These are phyloP conservation scores for Biscogniauxia marginata DNA, from an alignment of 2,329 filamentous ascomycete species.

Conservation along the genomic window DNA sequence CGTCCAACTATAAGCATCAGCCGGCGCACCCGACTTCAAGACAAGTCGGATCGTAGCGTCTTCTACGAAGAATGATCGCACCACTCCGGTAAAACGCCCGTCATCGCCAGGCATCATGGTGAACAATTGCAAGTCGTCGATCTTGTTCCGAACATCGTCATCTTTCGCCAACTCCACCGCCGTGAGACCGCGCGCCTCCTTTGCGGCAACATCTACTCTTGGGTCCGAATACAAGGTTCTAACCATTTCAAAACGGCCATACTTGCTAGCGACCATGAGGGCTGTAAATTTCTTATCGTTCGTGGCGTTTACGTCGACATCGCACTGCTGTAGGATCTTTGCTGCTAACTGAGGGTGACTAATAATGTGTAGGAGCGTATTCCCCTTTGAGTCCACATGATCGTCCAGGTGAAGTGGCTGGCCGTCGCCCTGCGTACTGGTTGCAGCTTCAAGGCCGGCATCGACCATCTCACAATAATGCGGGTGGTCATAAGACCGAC, in stretches of 20 bases:
- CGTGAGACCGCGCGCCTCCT: constrained; percentile 83
- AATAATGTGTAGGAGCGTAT: constrained; percentile 93
- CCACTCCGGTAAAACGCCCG: constrained; percentile 84
- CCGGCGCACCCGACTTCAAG: constrained; percentile 88
- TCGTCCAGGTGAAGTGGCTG: constrained; percentile 86
- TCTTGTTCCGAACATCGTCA: constrained; percentile 93
- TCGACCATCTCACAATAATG: constrained; percentile 87
- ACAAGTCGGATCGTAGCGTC: constrained; percentile 91
- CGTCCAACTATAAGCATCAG: constrained; percentile 78
- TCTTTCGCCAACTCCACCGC: constrained; percentile 97
- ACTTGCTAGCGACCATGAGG: constrained; percentile 98
- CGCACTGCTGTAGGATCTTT: constrained; percentile 76
- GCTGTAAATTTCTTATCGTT: constrained; percentile 96
- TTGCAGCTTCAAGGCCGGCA: constrained; percentile 73
- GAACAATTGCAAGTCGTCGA: constrained; percentile 89
- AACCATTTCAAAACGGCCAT: constrained; percentile 91
- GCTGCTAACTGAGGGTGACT: constrained; percentile 77
- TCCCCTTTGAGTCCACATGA: constrained; percentile 89
- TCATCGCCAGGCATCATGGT: constrained; percentile 70
- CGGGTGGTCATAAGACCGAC: constrained; percentile 89
- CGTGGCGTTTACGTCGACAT: constrained; percentile 92
- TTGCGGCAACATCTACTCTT: constrained; percentile 79
- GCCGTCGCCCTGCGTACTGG: constrained; percentile 71
- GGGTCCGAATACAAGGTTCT: constrained; percentile 83
- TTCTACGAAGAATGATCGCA: constrained; percentile 95